Conservation (phyloP, 768 basidiomycete species). For the Xanthoconium purpureum region DNA sequence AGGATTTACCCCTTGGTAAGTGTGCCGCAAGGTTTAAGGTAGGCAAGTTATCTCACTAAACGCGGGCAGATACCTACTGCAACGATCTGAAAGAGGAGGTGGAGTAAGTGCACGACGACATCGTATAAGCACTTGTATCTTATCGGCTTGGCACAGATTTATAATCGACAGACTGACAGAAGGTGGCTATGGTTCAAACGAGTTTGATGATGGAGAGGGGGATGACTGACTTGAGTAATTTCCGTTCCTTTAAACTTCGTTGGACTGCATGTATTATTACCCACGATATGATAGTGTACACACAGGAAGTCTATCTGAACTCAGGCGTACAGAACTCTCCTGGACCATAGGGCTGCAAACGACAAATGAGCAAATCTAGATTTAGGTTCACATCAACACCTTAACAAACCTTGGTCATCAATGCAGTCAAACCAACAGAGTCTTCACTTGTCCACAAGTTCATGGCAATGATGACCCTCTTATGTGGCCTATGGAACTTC, state of each 20-base stretch:
- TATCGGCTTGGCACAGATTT: slow-evolving; percentile 42
- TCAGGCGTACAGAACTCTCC: slow-evolving; percentile 86
- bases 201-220: slow-evolving; percentile 79
- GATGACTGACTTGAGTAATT: slow-evolving; percentile 53
- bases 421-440: slow-evolving; percentile 82
- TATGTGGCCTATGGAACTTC: too few species aligned
- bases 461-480: too few species aligned
- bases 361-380: slow-evolving; percentile 8
- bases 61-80: slow-evolving; percentile 68
- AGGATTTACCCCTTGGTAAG: slow-evolving; percentile 74
- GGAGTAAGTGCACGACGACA: slow-evolving; percentile 47
- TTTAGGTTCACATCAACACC: not conserved
- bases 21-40: not conserved
- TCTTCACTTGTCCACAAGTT: slow-evolving; percentile 98
- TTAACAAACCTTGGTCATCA: slow-evolving; percentile 63
- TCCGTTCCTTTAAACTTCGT: not conserved
- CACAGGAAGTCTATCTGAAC: slow-evolving; percentile 55
- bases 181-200: slow-evolving; percentile 66
- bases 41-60: not conserved
- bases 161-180: slow-evolving; percentile 69
- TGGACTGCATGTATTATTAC: not conserved
- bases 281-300: not conserved
- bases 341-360: slow-evolving; percentile 81
- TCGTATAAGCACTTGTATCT: slow-evolving; percentile 4
- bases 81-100: slow-evolving; percentile 84